Evolutionary conservation across 2,329 filamentous ascomycete species (phyloP).

Genomic region (Penicillium sp.): DNA sequence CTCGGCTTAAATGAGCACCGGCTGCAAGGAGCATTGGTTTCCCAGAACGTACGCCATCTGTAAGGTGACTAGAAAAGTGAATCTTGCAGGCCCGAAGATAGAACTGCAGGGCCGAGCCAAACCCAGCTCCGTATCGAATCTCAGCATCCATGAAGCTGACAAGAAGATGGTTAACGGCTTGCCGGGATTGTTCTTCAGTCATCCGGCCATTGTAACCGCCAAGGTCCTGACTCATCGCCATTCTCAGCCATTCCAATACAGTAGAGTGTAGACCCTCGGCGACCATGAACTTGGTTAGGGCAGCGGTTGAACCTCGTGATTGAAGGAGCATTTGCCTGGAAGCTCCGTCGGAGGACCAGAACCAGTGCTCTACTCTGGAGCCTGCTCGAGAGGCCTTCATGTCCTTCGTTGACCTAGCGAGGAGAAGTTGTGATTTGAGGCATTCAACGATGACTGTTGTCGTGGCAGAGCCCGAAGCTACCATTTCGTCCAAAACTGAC

Average conservation of each 20-base stretch:
- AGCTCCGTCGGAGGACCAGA: slow-evolving; percentile 41
- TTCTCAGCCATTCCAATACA: slow-evolving; percentile 40
- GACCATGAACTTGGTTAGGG: slow-evolving; percentile 45
- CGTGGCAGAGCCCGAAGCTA: slow-evolving; percentile 42
- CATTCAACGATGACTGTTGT: slow-evolving; percentile 30
- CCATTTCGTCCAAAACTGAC: slow-evolving; percentile 41
- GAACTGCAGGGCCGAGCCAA: slow-evolving; percentile 35
- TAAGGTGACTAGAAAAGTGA: slow-evolving; percentile 16
- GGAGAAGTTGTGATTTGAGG: slow-evolving; percentile 38
- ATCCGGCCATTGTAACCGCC: slow-evolving; percentile 31
- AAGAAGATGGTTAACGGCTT: slow-evolving; percentile 33
- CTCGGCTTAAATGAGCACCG: slow-evolving; percentile 30
- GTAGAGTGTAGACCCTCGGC: slow-evolving; percentile 41
- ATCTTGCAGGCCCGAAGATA: slow-evolving; percentile 34
- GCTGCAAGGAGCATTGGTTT: slow-evolving; percentile 29
- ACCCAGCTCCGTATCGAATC: slow-evolving; percentile 36
- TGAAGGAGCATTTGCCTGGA: slow-evolving; percentile 36
- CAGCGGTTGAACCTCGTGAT: slow-evolving; percentile 26
- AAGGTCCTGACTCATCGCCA: slow-evolving; percentile 33
- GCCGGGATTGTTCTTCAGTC: slow-evolving; percentile 22
- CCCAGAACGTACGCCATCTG: slow-evolving; percentile 11
- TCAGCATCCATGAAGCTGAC: slow-evolving; percentile 40
- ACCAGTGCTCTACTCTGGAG: slow-evolving; percentile 44
- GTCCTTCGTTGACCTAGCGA: slow-evolving; percentile 30
- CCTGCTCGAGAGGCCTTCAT: slow-evolving; percentile 42